Conservation (phyloP, 805 yeast species). For the Spathaspora sp. region DNA sequence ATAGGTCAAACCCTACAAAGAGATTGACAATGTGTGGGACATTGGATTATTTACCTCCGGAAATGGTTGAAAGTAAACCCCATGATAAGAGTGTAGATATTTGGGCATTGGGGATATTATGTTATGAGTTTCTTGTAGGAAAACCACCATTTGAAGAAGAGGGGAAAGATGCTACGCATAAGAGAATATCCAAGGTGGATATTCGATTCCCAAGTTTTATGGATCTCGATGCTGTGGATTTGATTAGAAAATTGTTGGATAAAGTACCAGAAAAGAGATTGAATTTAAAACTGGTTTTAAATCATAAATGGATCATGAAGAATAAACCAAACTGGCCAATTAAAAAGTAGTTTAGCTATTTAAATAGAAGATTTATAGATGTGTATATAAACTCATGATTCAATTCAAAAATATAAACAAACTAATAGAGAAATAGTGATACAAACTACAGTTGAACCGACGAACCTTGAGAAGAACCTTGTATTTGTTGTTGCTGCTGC, state of each 20-base stretch:
- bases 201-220: constrained; percentile 68
- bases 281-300: constrained; percentile 54
- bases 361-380: not conserved
- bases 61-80: constrained; percentile 79
- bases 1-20: constrained; percentile 24
- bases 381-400: not conserved
- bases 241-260: constrained; percentile 60
- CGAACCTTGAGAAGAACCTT: not conserved
- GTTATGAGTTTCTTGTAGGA: constrained; percentile 85
- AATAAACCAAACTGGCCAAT: constrained; percentile 60
- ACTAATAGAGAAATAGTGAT: not conserved
- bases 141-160: constrained; percentile 89
- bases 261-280: constrained; percentile 69
- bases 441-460: not conserved
- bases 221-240: constrained; percentile 70
- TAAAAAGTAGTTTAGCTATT: not conserved
- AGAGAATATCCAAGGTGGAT: constrained; percentile 75
- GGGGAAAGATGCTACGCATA: constrained; percentile 73
- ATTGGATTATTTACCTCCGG: constrained; percentile 91
- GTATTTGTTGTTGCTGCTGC: constrained; percentile 1
- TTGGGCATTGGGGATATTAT: constrained; percentile 89
- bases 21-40: constrained; percentile 93
- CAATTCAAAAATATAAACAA: not conserved
- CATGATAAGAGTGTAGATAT: constrained; percentile 80
- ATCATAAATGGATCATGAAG: constrained; percentile 81